phyloP scores from a whole-genome alignment of 2,329 filamentous ascomycete species.

The Diaporthe citriasiana region DNA sequence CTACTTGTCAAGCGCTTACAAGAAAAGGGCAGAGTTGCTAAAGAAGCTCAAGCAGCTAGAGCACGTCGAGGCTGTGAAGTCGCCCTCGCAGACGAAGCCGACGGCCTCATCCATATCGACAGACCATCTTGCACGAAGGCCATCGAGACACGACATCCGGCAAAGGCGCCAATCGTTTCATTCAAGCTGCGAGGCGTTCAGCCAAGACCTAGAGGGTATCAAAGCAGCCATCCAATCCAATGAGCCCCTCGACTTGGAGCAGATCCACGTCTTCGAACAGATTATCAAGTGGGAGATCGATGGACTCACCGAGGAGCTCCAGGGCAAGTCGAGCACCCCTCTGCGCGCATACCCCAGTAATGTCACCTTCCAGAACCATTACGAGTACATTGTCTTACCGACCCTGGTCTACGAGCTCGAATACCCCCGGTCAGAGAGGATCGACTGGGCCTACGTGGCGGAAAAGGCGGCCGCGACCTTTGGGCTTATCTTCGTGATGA shows the following conservation, averaged over 20 bases:
- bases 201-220: conserved; percentile 70
- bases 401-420: conserved; percentile 85
- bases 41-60: conserved; percentile 70
- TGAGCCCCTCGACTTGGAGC: conserved; percentile 70
- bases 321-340: conserved; percentile 68
- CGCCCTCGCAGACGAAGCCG: conserved; percentile 58
- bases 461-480: conserved; percentile 80
- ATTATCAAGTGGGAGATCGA: conserved; percentile 78
- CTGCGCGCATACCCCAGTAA: conserved; percentile 76
- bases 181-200: conserved; percentile 47
- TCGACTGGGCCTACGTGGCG: conserved; percentile 81
- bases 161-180: conserved; percentile 59
- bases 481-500: conserved; percentile 83
- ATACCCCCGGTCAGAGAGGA: conserved; percentile 77
- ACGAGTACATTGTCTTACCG: conserved; percentile 81
- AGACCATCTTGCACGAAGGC: conserved; percentile 58
- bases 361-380: conserved; percentile 74
- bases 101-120: conserved; percentile 59
- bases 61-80: conserved; percentile 60
- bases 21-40: conserved; percentile 61
- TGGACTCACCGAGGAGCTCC: conserved; percentile 74
- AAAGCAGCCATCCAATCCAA: conserved; percentile 73
- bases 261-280: conserved; percentile 74
- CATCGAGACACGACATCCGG: conserved; percentile 57
- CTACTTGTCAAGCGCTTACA: conserved; percentile 74